Evolutionary conservation across 2,329 filamentous ascomycete genomes (phyloP), one percentile per base, ranked within the genome.

Genomic region (Cercospora zeae-maydis): DNA sequence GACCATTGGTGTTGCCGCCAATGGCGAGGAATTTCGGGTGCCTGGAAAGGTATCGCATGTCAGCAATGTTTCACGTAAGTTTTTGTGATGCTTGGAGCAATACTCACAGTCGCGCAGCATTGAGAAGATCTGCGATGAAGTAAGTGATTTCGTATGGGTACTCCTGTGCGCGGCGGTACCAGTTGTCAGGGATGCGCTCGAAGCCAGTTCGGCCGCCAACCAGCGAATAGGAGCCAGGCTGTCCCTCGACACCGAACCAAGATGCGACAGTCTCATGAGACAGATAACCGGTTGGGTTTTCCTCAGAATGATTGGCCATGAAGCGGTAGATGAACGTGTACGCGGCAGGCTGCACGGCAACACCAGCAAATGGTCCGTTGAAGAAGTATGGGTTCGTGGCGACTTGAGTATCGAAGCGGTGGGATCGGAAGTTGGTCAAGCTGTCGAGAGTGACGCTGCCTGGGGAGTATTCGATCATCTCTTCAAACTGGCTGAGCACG

Each of bases 261-360:
- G 64, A 67, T 33, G 68, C 63, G 30, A 71, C 56, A 13, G 60
- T 63, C 8, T 68, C 63, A 56, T 67, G 58, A 27, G 55, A 64
- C 14, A 72, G 66, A 10, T 59, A 51, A 34, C 71, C 71, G 5
- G 47, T 59, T 13, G 70, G 71, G 49, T 69, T 30, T 11, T 65
- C 67, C 3, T 61, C 63, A 21, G 63, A 63, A 61, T 73, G 70
- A 58, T 72, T 73, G 59, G 69, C 67, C 70, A 72, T 72, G 67
- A 75, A 73, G 16, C 73, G 71, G 65, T 70, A 74, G 65, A 75
- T 72, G 65, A 71, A 71, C 27, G 63, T 69, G 67, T 67, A 71
- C 16, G 69, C 70, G 14, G 69, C 70, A 55, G 67, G 67, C 51
- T 69, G 67, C 37, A 74, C 70, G 27, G 69, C 59, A 4, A 74